Conservation (phyloP, 805 yeast genomes). For the Maudiozyma pseudohumilis region DNA sequence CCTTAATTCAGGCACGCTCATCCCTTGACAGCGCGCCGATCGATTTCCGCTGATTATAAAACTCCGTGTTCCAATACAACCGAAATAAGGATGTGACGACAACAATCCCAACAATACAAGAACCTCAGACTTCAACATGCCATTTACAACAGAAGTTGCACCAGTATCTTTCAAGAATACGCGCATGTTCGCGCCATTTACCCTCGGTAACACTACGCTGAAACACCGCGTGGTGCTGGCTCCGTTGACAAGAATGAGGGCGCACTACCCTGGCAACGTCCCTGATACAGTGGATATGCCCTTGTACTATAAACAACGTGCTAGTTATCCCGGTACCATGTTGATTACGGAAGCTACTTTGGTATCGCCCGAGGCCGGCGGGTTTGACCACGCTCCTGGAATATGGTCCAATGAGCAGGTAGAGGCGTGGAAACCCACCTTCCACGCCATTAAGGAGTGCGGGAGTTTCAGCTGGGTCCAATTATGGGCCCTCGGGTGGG, state of each 20-base stretch:
- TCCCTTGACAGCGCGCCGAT: no score
- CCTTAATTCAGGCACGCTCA: no score
- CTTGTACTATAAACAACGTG: conserved; percentile 47
- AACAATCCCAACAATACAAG: no score
- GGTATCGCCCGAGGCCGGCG: conserved; percentile 34
- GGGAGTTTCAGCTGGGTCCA: conserved; percentile 38
- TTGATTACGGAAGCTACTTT: conserved; percentile 49
- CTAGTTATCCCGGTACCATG: conserved; percentile 42
- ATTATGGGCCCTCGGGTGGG: conserved; percentile 41
- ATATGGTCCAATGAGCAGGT: conserved; percentile 38
- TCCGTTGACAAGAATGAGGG: conserved; percentile 37
- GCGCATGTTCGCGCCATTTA: conserved; percentile 33
- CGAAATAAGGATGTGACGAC: no score
- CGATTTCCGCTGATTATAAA: no score
- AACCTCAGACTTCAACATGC: no score
- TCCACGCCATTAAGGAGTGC: conserved; percentile 40
- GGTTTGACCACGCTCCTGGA: conserved; percentile 38
- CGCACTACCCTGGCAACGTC: conserved; percentile 27
- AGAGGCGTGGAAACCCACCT: conserved; percentile 39
- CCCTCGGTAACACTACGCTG: conserved; percentile 31
- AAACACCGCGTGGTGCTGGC: conserved; percentile 32
- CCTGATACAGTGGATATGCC: conserved; percentile 35
- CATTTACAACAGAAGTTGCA: background rate
- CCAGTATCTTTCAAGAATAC: background rate
- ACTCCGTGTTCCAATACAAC: no score